A percentile compares a stretch with the other conserved stretches of the same genome.
These are phyloP conservation scores for Lizonia empirigonia DNA, from an alignment of 2,329 filamentous ascomycete species.

Conservation along the genomic window DNA sequence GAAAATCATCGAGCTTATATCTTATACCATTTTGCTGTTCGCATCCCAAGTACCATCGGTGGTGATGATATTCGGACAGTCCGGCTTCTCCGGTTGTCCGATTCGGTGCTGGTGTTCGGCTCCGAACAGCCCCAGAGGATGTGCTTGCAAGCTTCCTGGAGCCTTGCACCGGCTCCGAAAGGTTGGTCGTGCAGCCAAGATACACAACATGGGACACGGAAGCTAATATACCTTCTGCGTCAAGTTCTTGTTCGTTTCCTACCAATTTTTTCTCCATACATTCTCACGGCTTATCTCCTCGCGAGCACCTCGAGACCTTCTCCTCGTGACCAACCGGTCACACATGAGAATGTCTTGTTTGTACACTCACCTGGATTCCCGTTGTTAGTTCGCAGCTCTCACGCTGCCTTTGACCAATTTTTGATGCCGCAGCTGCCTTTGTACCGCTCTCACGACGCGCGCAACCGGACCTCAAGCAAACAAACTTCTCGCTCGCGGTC, in stretches of 20 bases:
- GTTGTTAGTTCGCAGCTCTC: too few relatives aligned
- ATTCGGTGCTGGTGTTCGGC: neutral
- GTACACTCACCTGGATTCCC: too few relatives aligned
- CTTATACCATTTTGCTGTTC: neutral
- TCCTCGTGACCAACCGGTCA: too few relatives aligned
- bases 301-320: too few relatives aligned
- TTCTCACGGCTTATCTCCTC: too few relatives aligned
- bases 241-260: neutral
- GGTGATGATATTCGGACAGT: constrained; percentile 2
- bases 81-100: neutral
- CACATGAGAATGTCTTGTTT: too few relatives aligned
- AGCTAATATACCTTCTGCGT: too few relatives aligned
- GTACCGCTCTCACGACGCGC: too few relatives aligned
- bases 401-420: too few relatives aligned
- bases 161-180: constrained; percentile 1
- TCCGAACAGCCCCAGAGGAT: neutral
- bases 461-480: too few relatives aligned
- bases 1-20: neutral
- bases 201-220: neutral
- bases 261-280: neutral
- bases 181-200: neutral
- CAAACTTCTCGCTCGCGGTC: too few relatives aligned
- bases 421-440: too few relatives aligned
- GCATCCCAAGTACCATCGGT: neutral
- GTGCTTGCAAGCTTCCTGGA: neutral